A percentile compares a stretch with the other conserved stretches of the same genome.
phyloP scores from a whole-genome alignment of 192 early-diverging fungal species.

The Globomyces pollinis-pini region DNA sequence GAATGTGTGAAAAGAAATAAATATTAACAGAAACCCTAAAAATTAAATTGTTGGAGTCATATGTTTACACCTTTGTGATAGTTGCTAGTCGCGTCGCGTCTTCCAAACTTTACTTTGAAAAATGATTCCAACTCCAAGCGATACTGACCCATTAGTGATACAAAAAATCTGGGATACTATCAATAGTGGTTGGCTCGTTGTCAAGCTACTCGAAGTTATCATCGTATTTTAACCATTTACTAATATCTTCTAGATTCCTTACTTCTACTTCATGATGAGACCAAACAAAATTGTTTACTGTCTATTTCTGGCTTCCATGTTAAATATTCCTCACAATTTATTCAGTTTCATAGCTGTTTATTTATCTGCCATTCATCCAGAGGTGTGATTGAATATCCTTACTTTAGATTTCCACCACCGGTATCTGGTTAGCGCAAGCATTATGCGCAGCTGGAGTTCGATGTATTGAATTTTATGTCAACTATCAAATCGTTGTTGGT shows the following conservation, averaged over 20 bases:
- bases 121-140: no score
- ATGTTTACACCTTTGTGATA: no score
- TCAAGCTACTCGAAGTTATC: neutral
- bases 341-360: neutral
- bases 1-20: no score
- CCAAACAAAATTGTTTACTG: neutral
- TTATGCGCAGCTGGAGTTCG: neutral
- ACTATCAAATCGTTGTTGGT: neutral
- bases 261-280: neutral
- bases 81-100: no score
- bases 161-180: no score
- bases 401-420: neutral
- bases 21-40: no score
- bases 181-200: no score
- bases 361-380: neutral
- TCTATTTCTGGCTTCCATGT: neutral
- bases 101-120: no score
- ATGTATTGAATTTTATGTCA: neutral
- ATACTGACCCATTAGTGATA: no score
- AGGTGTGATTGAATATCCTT: neutral
- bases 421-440: neutral
- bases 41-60: no score
- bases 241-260: no score
- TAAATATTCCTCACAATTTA: neutral
- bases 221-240: no score